Conservation (phyloP, 805 yeast species). For the Saccharomycopsis synnaedendra region DNA sequence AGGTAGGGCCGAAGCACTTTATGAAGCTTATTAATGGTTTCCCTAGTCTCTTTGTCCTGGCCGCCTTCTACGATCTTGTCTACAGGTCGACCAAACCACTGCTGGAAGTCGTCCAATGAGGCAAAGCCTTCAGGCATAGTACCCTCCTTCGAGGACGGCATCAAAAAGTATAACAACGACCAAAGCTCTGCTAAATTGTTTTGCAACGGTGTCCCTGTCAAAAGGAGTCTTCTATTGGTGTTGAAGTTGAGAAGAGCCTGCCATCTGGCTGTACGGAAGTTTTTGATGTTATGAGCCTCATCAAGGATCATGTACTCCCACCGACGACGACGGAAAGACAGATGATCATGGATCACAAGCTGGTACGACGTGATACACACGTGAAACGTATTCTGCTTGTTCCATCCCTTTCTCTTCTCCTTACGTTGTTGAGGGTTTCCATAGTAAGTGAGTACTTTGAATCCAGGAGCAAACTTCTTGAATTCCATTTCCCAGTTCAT, state of each 20-base stretch:
- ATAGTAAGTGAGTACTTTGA: conserved; percentile 88
- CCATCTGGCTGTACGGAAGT: conserved; percentile 95
- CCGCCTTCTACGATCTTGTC: conserved; percentile 76
- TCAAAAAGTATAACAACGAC: conserved; percentile 87
- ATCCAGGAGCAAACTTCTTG: conserved; percentile 96
- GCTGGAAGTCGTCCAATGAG: conserved; percentile 88
- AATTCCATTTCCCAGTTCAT: conserved; percentile 99
- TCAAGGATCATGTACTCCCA: conserved; percentile 97
- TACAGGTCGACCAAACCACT: conserved; percentile 98
- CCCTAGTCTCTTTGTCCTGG: conserved; percentile 66
- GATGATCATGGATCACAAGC: conserved; percentile 94
- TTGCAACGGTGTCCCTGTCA: conserved; percentile 97
- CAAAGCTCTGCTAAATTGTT: conserved; percentile 91
- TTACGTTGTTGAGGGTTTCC: conserved; percentile 97
- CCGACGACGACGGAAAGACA: conserved; percentile 77
- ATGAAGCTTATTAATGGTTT: conserved; percentile 81
- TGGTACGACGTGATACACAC: conserved; percentile 96
- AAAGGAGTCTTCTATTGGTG: conserved; percentile 72
- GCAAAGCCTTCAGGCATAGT: conserved; percentile 95
- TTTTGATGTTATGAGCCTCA: conserved; percentile 97
- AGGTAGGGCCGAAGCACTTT: conserved; percentile 90
- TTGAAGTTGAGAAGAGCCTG: conserved; percentile 89
- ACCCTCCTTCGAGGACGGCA: conserved; percentile 75
- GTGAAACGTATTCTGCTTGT: conserved; percentile 89
- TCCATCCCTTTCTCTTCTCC: conserved; percentile 96